These are phyloP conservation scores for Dothiorella sarmentorum DNA, from an alignment of 2,329 filamentous ascomycete species.

Conservation along the genomic window DNA sequence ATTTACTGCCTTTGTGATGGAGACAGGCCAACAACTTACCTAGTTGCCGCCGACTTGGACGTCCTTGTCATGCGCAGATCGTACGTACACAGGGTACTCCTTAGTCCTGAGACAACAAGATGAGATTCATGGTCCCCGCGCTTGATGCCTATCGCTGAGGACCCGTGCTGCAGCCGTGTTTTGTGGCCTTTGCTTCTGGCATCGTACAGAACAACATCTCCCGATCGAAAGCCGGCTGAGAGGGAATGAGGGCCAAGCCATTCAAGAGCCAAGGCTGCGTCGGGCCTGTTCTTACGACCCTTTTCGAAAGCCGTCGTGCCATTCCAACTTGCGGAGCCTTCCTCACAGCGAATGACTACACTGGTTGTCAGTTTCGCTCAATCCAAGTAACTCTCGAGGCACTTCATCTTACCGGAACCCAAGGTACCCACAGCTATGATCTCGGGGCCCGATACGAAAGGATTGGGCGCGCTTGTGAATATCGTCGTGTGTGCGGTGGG, in stretches of 20 bases:
- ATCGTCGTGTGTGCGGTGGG: background rate
- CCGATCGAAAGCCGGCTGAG: slow-evolving; percentile 5
- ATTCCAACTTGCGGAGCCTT: background rate
- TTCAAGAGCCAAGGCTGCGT: slow-evolving; percentile 1
- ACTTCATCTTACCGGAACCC: background rate
- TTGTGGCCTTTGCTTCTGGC: background rate
- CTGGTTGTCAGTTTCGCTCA: background rate
- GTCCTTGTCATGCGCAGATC: slow-evolving; percentile 20
- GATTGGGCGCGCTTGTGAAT: slow-evolving; percentile 1
- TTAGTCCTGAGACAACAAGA: slow-evolving; percentile 19
- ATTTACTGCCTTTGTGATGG: background rate
- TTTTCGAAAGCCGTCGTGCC: slow-evolving; percentile 1
- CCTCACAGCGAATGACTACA: slow-evolving; percentile 1
- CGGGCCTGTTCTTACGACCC: background rate
- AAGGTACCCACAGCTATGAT: slow-evolving; percentile 9
- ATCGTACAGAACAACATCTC: slow-evolving; percentile 12
- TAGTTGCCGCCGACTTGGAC: slow-evolving; percentile 24
- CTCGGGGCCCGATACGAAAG: background rate
- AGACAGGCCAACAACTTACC: slow-evolving; percentile 18
- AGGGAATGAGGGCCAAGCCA: slow-evolving; percentile 7
- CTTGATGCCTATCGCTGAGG: slow-evolving; percentile 7
- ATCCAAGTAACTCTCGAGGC: background rate
- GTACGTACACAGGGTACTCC: slow-evolving; percentile 21
- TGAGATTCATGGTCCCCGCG: slow-evolving; percentile 5
- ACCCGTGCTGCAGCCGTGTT: slow-evolving; percentile 3